These are phyloP conservation scores for Zygoascus sp. DNA, from an alignment of 1,139 yeast species.

Conservation along the genomic window DNA sequence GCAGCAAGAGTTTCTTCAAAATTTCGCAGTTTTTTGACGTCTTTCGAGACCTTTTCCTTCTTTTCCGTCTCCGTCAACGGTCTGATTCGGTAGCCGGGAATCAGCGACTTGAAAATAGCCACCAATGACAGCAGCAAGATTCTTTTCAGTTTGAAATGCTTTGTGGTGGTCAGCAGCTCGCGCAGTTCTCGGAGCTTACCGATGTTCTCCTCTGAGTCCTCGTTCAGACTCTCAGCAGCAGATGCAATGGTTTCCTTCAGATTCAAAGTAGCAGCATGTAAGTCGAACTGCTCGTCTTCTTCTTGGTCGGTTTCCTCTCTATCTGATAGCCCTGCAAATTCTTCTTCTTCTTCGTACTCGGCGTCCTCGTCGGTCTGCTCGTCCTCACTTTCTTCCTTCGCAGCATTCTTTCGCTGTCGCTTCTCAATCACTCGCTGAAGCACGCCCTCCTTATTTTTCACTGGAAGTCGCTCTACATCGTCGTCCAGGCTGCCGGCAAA, in stretches of 20 bases:
- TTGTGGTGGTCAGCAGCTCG: constrained; percentile 60
- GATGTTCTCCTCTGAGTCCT: constrained; percentile 86
- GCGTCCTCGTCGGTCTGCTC: constrained; percentile 25
- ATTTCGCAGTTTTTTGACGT: constrained; percentile 66
- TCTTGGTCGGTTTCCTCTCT: constrained; percentile 44
- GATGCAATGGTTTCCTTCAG: constrained; percentile 83
- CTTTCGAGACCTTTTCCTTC: constrained; percentile 77
- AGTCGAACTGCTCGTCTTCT: constrained; percentile 34
- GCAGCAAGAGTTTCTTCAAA: constrained; percentile 75
- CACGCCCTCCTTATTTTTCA: constrained; percentile 65
- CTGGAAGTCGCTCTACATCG: constrained; percentile 73
- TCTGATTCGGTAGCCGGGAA: constrained; percentile 85
- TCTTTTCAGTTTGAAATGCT: constrained; percentile 64
- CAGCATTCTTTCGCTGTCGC: constrained; percentile 24
- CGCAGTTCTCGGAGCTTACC: constrained; percentile 62
- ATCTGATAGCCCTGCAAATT: constrained; percentile 22
- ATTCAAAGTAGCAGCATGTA: constrained; percentile 49
- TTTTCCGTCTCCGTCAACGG: constrained; percentile 77
- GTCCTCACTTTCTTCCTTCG: constrained; percentile 26
- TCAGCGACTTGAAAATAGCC: constrained; percentile 76
- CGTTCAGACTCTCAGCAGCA: constrained; percentile 69
- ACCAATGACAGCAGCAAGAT: constrained; percentile 73
- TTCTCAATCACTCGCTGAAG: constrained; percentile 54
- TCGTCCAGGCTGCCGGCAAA: constrained; percentile 37
- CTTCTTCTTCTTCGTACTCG: constrained; percentile 27